Base-by-base conservation (phyloP, 2,329 filamentous ascomycete species). In the Monosporascus sp. region DNA sequence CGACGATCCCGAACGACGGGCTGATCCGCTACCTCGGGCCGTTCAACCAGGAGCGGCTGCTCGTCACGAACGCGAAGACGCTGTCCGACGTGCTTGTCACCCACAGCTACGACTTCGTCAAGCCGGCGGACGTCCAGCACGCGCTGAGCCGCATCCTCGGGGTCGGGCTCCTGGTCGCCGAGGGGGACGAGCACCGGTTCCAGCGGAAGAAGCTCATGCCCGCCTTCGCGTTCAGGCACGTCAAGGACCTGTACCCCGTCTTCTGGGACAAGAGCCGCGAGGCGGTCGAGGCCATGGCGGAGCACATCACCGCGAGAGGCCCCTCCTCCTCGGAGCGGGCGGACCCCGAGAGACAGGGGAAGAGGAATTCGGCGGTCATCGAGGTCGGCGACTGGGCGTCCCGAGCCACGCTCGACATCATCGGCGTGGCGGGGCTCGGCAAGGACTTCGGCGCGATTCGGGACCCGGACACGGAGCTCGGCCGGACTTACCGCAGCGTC, bases 91-190 rank as follows among this genome's bases (percentile, higher is more conserved):
- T 90, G 8, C 75, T 91, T 4, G 82, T 84, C 25, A 82, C 80
- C 18, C 85, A 83, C 55, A 83, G 77, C 58, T 90, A 91, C 65
- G 81, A 86, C 41, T 92, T 89, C 59, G 64, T 76, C 45, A 90
- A 90, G 65, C 86, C 86, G 0, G 50, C 61, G 1, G 64, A 75
- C 24, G 60, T 89, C 31, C 73, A 81, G 36, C 70, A 70, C 44
- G 76, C 78, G 1, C 72, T 93, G 4, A 81, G 79, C 2, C 77
- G 82, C 22, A 74, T 91, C 25, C 74, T 93, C 14, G 87, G 90
- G 9, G 72, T 85, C 14, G 88, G 89, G 9, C 73, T 93, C 15
- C 71, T 97, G 38, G 74, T 97, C 11, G 88, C 90, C 2, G 92
- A 97, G 70, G 92, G 92, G n/a, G 51, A 58, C 5, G 56, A 58